These are phyloP conservation scores for Cymbopogon citratus DNA, from an alignment of 176 grass and related monocot species.

Conservation along the genomic window DNA sequence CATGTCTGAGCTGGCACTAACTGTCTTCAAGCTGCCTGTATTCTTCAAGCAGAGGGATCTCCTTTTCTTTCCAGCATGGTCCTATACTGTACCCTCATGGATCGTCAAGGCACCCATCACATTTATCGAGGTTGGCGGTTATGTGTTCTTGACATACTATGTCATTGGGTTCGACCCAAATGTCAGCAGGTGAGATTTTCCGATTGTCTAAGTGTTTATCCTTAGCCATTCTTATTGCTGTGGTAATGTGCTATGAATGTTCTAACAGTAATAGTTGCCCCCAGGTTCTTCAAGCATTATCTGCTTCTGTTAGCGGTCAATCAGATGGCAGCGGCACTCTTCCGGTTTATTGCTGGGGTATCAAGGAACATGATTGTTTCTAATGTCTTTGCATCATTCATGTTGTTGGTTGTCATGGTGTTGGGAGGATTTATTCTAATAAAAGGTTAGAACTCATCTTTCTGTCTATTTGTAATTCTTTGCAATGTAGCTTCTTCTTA, in stretches of 20 bases:
- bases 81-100: constrained; percentile 48
- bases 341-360: constrained; percentile 48
- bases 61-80: constrained; percentile 59
- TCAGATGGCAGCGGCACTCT: constrained; percentile 34
- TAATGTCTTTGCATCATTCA: background rate
- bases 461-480: no score
- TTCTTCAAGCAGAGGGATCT: constrained; percentile 71
- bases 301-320: constrained; percentile 38
- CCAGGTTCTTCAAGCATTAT: constrained; percentile 54
- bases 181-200: constrained; percentile 34
- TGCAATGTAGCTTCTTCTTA: no score
- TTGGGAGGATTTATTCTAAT: background rate
- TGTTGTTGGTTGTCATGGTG: background rate
- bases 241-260: background rate
- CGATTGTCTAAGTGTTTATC: no score
- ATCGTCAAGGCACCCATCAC: constrained; percentile 51
- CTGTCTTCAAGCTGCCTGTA: constrained; percentile 44
- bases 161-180: constrained; percentile 58
- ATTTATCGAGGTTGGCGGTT: constrained; percentile 42
- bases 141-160: constrained; percentile 52
- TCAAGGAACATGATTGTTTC: constrained; percentile 48
- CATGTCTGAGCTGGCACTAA: constrained; percentile 35
- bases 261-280: background rate
- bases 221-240: background rate
- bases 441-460: constrained; percentile 22